Conservation (phyloP, 202 grass and related monocot species). For the Eragrostis tef region DNA sequence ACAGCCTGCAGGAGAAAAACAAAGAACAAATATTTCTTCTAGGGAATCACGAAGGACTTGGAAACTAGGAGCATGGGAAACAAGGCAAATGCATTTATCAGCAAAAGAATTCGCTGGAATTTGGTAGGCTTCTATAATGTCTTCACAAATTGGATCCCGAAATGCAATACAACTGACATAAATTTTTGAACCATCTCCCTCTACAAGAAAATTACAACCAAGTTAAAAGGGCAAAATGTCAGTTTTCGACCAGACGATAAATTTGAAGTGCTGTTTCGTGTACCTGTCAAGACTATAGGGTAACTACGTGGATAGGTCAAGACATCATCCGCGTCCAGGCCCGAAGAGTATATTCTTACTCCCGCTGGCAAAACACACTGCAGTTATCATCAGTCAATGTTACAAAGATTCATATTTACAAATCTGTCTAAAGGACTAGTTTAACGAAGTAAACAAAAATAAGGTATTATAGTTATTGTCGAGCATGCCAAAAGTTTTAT, state of each 20-base stretch:
- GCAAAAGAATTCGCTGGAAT: constrained; percentile 83
- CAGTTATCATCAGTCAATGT: constrained; percentile 52
- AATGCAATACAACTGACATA: constrained; percentile 98
- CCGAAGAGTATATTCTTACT: constrained; percentile 90
- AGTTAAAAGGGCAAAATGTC: constrained; percentile 40
- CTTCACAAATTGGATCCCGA: constrained; percentile 88
- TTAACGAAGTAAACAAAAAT: constrained; percentile 34
- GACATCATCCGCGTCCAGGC: constrained; percentile 68
- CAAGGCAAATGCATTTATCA: constrained; percentile 99
- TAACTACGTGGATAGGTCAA: constrained; percentile 85
- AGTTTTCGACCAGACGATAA: constrained; percentile 26
- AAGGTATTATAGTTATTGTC: constrained; percentile 33
- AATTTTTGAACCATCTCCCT: constrained; percentile 99
- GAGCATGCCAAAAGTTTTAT: constrained; percentile 24
- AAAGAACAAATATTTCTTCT: constrained; percentile 95
- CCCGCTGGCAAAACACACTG: constrained; percentile 99
- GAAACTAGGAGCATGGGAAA: constrained; percentile 96
- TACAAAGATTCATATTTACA: constrained; percentile 31
- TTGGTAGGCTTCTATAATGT: constrained; percentile 85
- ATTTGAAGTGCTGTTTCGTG: constrained; percentile 15
- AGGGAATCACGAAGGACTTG: constrained; percentile 85
- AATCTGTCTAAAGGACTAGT: background rate
- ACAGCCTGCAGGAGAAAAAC: constrained; percentile 87
- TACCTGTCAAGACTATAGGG: constrained; percentile 99
- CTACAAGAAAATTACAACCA: constrained; percentile 59